These are phyloP conservation scores for Fraxinus anomala DNA, from an alignment of 257 asterid species.

Conservation along the genomic window DNA sequence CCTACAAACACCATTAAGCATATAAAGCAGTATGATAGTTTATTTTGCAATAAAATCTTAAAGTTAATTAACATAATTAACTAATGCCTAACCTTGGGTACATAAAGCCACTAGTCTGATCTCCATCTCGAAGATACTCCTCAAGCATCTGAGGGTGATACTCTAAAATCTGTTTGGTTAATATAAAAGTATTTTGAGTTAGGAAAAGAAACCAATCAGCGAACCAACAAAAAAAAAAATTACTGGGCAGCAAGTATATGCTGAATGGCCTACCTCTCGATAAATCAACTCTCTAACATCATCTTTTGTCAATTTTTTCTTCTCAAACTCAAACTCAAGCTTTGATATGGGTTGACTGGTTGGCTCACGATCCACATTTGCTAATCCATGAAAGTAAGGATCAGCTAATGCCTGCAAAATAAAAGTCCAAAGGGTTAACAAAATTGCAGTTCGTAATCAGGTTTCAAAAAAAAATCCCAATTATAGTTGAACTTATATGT, in stretches of 20 bases:
- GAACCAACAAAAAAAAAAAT: slow-evolving; percentile 16
- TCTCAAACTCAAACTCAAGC: slow-evolving; percentile 93
- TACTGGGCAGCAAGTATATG: slow-evolving; percentile 22
- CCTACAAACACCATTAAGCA: neutral
- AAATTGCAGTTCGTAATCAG: neutral
- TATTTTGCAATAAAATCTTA: slow-evolving; percentile 5
- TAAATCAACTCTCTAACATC: slow-evolving; percentile 93
- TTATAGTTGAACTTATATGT: neutral
- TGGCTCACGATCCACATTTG: slow-evolving; percentile 91
- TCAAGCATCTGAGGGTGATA: slow-evolving; percentile 97
- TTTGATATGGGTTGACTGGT: slow-evolving; percentile 81
- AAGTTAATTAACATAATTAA: slow-evolving; percentile 7
- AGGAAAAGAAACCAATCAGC: slow-evolving; percentile 2
- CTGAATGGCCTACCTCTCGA: slow-evolving; percentile 49
- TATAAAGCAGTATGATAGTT: neutral
- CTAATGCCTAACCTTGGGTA: slow-evolving; percentile 80
- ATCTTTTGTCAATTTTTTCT: slow-evolving; percentile 83
- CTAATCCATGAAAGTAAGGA: slow-evolving; percentile 75
- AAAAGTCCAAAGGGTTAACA: slow-evolving; percentile 10
- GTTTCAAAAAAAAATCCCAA: neutral
- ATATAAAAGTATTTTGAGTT: slow-evolving; percentile 18
- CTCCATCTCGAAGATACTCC: slow-evolving; percentile 90
- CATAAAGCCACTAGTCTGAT: slow-evolving; percentile 92
- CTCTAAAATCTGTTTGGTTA: slow-evolving; percentile 78
- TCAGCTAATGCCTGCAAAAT: slow-evolving; percentile 70